A percentile compares a stretch with the other conserved stretches of the same genome.
These are phyloP conservation scores for Penicillium brasilianum DNA, from an alignment of 2,329 filamentous ascomycete species.

Conservation along the genomic window DNA sequence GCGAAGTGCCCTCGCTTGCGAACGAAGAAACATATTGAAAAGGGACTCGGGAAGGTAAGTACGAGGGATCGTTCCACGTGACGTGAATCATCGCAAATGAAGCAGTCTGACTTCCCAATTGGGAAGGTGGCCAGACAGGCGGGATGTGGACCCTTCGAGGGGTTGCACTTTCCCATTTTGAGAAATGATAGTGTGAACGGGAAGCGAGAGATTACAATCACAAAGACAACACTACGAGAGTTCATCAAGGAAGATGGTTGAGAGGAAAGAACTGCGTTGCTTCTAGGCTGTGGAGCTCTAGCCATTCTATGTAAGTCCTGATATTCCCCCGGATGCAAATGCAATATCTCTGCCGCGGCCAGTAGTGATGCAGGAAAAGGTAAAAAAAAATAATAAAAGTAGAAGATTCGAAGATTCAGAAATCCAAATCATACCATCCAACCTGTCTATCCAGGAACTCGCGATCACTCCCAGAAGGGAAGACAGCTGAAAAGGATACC, in stretches of 20 bases:
- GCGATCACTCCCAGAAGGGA: neutral
- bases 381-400: neutral
- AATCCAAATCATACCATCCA: neutral
- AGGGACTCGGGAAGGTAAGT: too few species aligned
- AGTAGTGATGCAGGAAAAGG: neutral
- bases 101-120: neutral
- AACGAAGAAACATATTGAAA: neutral
- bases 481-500: neutral
- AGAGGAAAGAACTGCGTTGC: neutral
- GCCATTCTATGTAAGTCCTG: slow-evolving; percentile 6
- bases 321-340: neutral
- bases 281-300: neutral
- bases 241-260: neutral
- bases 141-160: neutral
- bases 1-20: neutral
- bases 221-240: neutral
- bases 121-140: neutral
- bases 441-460: neutral
- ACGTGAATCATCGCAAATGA: neutral
- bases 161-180: neutral
- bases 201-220: too few species aligned
- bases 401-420: neutral
- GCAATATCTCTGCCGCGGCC: neutral
- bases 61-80: neutral
- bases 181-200: too few species aligned